Conservation (phyloP, 257 asterid genomes). For the Jacaranda copaia region DNA sequence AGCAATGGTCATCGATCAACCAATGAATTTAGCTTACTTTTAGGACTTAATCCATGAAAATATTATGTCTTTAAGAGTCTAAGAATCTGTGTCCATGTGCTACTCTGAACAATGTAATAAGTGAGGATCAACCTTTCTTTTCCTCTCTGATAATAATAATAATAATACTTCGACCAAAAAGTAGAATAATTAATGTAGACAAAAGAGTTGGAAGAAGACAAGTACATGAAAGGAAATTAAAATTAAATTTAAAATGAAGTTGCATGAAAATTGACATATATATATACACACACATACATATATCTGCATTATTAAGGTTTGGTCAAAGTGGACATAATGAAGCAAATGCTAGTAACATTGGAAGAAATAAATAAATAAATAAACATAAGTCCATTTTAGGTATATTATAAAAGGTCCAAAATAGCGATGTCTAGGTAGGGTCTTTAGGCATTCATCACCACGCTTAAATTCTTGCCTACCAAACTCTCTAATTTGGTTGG, state of each 20-base stretch:
- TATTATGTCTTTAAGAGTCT: not conserved
- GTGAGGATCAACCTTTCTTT: not conserved
- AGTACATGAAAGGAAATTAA: constrained; percentile 21
- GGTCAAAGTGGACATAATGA: constrained; percentile 9
- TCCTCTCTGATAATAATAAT: not conserved
- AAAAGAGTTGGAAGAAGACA: constrained; percentile 29
- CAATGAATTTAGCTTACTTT: constrained; percentile 26
- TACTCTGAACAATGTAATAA: not conserved
- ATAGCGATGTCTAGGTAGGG: constrained; percentile 26
- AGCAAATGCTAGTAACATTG: not conserved
- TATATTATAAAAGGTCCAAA: constrained; percentile 17
- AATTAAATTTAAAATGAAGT: not conserved
- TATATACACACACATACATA: not conserved
- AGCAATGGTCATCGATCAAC: constrained; percentile 1
- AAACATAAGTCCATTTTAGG: not conserved
- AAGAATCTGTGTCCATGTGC: constrained; percentile 26
- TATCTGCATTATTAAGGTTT: not conserved
- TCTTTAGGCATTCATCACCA: constrained; percentile 24
- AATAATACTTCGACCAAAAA: not conserved
- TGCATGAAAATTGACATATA: not conserved
- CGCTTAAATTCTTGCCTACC: constrained; percentile 31
- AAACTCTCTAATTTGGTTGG: not conserved
- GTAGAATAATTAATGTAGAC: not conserved
- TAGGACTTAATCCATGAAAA: constrained; percentile 8
- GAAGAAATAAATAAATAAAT: too few relatives aligned